These are phyloP conservation scores for Heimioporus sp. DNA, from an alignment of 768 basidiomycete species.

Conservation along the genomic window DNA sequence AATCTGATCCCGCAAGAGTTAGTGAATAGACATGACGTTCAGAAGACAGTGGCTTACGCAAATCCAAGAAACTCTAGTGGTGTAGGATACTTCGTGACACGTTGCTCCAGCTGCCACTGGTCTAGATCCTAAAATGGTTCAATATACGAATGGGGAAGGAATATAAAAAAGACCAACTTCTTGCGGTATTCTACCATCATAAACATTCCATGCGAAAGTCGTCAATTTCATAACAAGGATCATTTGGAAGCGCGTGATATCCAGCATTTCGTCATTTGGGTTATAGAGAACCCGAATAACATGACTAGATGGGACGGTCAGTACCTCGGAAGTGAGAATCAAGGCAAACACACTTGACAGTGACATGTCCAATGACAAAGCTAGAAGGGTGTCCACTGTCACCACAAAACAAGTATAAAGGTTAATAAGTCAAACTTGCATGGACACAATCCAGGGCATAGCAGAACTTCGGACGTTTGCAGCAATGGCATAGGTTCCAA, in stretches of 20 bases:
- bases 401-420: neutral
- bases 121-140: constrained; percentile 66
- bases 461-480: constrained; percentile 50
- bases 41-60: constrained; percentile 52
- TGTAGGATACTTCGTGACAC: constrained; percentile 68
- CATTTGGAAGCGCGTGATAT: constrained; percentile 94
- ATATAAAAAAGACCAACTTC: constrained; percentile 47
- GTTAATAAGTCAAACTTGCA: constrained; percentile 38
- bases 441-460: constrained; percentile 96
- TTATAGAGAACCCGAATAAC: constrained; percentile 61
- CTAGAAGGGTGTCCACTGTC: constrained; percentile 35
- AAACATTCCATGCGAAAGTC: constrained; percentile 97
- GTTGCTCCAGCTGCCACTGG: constrained; percentile 75
- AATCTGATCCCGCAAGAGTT: constrained; percentile 49
- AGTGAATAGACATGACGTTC: neutral
- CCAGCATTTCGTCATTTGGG: constrained; percentile 73
- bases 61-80: constrained; percentile 90
- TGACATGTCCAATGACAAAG: constrained; percentile 87
- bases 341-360: constrained; percentile 63
- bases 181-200: constrained; percentile 72
- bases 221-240: constrained; percentile 96
- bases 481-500: constrained; percentile 76
- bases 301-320: constrained; percentile 46
- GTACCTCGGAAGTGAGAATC: neutral
- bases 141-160: neutral